Evolutionary conservation across 371 early-diverging fungal genomes (phyloP), one percentile per base, ranked within the genome.

Genomic region (Dipsacomyces acuminosporus): DNA sequence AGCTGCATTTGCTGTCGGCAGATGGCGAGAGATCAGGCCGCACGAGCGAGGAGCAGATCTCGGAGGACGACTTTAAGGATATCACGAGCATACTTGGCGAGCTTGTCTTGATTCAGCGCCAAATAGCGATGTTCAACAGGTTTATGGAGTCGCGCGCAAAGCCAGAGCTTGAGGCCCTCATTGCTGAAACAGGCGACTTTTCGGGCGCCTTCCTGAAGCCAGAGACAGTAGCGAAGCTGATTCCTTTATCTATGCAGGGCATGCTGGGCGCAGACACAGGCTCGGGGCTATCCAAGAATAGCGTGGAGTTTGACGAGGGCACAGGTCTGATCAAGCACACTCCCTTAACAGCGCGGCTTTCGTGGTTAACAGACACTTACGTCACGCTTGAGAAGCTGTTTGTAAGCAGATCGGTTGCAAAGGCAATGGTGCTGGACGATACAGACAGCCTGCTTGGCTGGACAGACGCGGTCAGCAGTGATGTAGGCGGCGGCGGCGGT

Each of bases 41-140:
- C 26, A n/a, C 42, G 44, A 46, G 49, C 41, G 64, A 61, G 13
- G 54, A 48, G 2, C 51, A 41, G 15, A 74, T 80, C 33, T 62
- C 72, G 20, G 70, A 80, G 9, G 75, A 85, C 9, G 92, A 91
- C 45, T 80, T 88, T 24, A 78, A 89, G 1, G 90, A 91, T 30
- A 56, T 58, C 25, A 49, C 63, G 55, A 90, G 25, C 87, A 90
- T 66, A 57, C 74, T 93, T 14, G 75, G 74, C 35, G 95, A 96
- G 63, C 73, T 93, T 20, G 87, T 90, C 1, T 33, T 86, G 41
- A 83, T 94, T 20, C 80, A 85, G 54, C 91, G 90, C 43, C 81
- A 87, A 15, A 73, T 87, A 22, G 77, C 82, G 1, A 57, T 91
- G 9, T 96, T 89, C 72, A 75, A 82, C 50, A 80, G 87, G 5